Evolutionary conservation across 2,329 filamentous ascomycete species (phyloP), one percentile per base, ranked within the genome.

Genomic region (Arthrobotrys sphaeroides): DNA sequence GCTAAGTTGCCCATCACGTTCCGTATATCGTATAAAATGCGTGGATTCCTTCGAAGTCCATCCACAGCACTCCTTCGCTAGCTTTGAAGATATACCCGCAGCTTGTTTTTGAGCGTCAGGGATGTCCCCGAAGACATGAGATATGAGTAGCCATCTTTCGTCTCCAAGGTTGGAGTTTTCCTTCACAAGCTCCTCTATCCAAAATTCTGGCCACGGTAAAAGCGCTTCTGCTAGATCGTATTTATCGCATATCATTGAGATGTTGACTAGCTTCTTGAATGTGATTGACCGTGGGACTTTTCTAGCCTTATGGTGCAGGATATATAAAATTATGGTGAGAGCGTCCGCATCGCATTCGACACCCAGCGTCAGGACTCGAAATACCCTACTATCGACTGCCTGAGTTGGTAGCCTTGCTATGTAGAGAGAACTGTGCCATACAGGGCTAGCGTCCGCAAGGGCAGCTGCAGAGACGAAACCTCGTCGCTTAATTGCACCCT

Each of bases 201-300:
- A 65, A 40, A 65, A 65, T 33, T 65, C 60, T 12, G 60, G 60
- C 60, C 60, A 65, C 12, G 60, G 60, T 42, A 65, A 42, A n/a
- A 51, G 22, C 2, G 60, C 38, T 26, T 65, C 60, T 4, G 43
- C 13, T 24, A 65, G 43, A 3, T 24, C 26, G 18, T 40, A 65
- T 26, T 53, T 65, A 18, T 65, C 60, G 26, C 60, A 65, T 28
- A 65, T 51, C 3, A 65, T 38, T 12, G 60, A 38, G 18, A 65
- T 51, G 28, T 65, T 53, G 4, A 65, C 43, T 20, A 65, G 40
- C 16, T 65, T 28, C 10, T 40, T n/a, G 12, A 65, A 65, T 7
- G 60, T 38, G 40, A 65, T 53, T 40, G 60, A 51, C 7, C 60
- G 28, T 28, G 60, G 60, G 40, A 65, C 60, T 22, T 65, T 65